Evolutionary conservation across 148 eudicot species (phyloP).

Genomic region (Mesembryanthemum crystallinum): DNA sequence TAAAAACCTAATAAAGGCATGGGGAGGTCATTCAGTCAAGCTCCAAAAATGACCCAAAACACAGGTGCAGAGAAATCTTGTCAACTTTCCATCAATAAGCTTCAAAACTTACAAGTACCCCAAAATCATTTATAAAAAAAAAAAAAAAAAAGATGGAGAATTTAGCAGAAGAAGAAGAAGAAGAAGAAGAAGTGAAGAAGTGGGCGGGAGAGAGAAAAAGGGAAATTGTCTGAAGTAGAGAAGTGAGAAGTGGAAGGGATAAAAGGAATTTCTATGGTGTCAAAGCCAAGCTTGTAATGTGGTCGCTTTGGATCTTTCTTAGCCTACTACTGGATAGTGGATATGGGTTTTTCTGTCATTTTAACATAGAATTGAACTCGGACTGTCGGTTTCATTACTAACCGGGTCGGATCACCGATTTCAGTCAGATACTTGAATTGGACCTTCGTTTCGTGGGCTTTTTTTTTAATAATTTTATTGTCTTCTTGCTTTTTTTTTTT

Average conservation of each 20-base stretch:
- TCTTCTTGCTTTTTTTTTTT: no score
- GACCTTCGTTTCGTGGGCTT: no score
- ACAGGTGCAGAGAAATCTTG: background rate
- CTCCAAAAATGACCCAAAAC: slow-evolving; percentile 26
- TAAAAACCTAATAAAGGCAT: slow-evolving; percentile 82
- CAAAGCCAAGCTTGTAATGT: background rate
- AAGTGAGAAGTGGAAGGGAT: background rate
- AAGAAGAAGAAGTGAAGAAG: background rate
- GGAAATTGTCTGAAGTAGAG: no score
- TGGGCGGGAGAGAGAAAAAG: background rate
- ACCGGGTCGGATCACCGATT: no score
- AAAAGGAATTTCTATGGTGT: slow-evolving; percentile 9
- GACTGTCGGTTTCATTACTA: no score
- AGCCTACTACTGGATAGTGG: no score
- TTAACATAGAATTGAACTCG: no score
- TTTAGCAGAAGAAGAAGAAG: background rate
- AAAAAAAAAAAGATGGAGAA: background rate
- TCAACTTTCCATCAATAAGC: slow-evolving; percentile 14
- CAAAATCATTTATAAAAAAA: background rate
- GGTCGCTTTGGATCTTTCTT: background rate
- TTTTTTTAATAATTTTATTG: no score
- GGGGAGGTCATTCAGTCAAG: slow-evolving; percentile 68
- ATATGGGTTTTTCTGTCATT: no score
- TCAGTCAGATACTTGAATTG: no score
- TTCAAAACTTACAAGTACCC: background rate